phyloP scores from a whole-genome alignment of 2,329 filamentous ascomycete genomes.

The Ceratocystis papillata region DNA sequence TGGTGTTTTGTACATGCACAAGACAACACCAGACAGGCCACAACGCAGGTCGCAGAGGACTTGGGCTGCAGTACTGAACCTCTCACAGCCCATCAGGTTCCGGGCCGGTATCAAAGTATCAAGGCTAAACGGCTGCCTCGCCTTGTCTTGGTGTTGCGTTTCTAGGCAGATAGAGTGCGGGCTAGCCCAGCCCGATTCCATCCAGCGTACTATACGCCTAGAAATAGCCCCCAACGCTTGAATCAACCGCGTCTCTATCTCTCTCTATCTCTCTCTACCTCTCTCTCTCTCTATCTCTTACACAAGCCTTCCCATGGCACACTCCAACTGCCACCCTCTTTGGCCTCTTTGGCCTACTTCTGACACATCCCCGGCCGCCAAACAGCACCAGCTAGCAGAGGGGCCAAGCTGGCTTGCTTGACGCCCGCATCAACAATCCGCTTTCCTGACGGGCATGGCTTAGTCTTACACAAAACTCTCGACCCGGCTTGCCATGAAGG shows the following conservation, averaged over 20 bases:
- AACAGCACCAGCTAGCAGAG: neutral
- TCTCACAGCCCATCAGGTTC: neutral
- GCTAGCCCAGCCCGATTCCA: neutral
- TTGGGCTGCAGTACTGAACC: neutral
- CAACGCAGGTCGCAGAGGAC: too few species aligned
- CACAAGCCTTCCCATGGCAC: neutral
- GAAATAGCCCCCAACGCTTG: neutral
- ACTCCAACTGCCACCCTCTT: neutral
- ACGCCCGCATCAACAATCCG: too few species aligned
- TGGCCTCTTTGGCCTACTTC: neutral
- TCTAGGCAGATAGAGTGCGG: neutral
- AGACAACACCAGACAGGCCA: neutral
- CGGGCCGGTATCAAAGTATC: constrained; percentile 4
- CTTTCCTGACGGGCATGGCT: too few species aligned
- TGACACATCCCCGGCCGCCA: neutral
- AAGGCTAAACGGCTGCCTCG: too few species aligned
- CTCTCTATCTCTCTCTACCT: neutral
- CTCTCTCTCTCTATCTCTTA: neutral
- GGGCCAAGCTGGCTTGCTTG: too few species aligned
- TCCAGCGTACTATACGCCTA: neutral
- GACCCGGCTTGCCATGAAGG: neutral
- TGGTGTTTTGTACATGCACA: neutral
- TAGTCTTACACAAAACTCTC: neutral
- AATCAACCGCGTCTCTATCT: neutral
- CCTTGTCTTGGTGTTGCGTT: neutral